Base-by-base conservation (phyloP, 129 eudicot species). In the Pulicaria dysenterica region DNA sequence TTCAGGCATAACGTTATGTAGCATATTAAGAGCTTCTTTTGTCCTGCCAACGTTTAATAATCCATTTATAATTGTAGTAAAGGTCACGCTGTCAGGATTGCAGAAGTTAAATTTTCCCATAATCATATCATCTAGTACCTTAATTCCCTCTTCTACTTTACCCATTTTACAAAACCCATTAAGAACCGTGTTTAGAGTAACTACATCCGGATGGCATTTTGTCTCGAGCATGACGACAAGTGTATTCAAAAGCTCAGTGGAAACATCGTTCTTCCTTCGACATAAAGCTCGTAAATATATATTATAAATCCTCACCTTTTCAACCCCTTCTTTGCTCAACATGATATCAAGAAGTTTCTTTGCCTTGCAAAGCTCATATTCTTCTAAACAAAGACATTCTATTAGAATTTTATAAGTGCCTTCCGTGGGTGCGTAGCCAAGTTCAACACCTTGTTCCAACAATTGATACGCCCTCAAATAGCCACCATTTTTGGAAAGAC, bases 381-480 rank as follows among this genome's bases (percentile, higher is more conserved):
- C 92, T 42, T 76, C 82, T 59, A 48, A 48, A 78, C 98, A 90
- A 72, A 94, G 96, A 75, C 86, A 72, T 72, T 90, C 91, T 7
- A 88, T 69, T 77, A 90, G 69, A 66, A 85, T 56, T 48, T 70
- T 86, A 60, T 82, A 94, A 44, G 97, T 94, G 45, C 31, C 81
- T 82, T 90, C 97, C 0, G 98, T 86, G 5, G 96, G 98, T 38
- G 50, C 37, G 77, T 90, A 94, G 9, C 96, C 87, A 44, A 84
- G 72, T 41, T 76, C 64, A 58, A 80, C 46, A 31, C 95, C 97
- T 72, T 94, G 91, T 78, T 94, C 91, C 68, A 86, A 79, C 79
- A 90, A 64, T 80, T 94, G 98, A 72, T 83, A 90, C 2, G 97
- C 97, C 74, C 98, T 84, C 73, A 94, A 69, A 81, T 82, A 87